These are phyloP conservation scores for Bruguiera sexangula DNA, from an alignment of 345 rosid species.

Conservation along the genomic window DNA sequence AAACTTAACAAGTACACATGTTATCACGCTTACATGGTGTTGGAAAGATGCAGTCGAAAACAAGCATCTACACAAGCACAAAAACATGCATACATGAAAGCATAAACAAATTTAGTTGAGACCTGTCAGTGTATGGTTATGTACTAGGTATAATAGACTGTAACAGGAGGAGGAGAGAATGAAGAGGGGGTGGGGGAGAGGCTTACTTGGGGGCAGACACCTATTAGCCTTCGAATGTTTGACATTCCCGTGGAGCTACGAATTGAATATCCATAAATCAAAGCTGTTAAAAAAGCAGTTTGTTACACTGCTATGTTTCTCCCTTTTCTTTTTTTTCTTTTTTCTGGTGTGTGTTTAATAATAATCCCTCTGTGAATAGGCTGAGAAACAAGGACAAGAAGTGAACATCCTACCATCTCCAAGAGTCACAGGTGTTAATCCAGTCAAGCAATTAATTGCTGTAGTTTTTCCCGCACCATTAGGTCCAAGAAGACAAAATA, in stretches of 20 bases:
- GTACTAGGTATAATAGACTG: no score
- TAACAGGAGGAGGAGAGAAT: background rate
- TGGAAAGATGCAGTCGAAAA: background rate
- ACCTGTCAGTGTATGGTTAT: no score
- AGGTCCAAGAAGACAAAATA: slow-evolving; percentile 95
- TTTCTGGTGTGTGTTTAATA: background rate
- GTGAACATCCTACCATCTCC: slow-evolving; percentile 64
- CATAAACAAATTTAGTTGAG: background rate
- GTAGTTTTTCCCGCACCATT: slow-evolving; percentile 98
- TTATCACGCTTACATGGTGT: background rate
- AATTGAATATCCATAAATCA: slow-evolving; percentile 68
- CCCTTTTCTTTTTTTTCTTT: no score
- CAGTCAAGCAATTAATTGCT: slow-evolving; percentile 73
- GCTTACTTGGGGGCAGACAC: slow-evolving; percentile 92
- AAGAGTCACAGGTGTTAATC: slow-evolving; percentile 66
- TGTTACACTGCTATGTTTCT: background rate
- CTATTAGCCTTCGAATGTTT: slow-evolving; percentile 65
- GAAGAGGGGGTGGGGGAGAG: background rate
- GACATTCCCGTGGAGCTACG: slow-evolving; percentile 82
- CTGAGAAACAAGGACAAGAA: background rate
- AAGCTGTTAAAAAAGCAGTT: slow-evolving; percentile 41
- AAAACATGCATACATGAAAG: background rate
- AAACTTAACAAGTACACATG: background rate
- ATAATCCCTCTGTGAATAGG: background rate
- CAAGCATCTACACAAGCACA: background rate